Evolutionary conservation across 345 rosid species (phyloP), one percentile per base, ranked within the genome.

Genomic region (Orychophragmus violaceus): DNA sequence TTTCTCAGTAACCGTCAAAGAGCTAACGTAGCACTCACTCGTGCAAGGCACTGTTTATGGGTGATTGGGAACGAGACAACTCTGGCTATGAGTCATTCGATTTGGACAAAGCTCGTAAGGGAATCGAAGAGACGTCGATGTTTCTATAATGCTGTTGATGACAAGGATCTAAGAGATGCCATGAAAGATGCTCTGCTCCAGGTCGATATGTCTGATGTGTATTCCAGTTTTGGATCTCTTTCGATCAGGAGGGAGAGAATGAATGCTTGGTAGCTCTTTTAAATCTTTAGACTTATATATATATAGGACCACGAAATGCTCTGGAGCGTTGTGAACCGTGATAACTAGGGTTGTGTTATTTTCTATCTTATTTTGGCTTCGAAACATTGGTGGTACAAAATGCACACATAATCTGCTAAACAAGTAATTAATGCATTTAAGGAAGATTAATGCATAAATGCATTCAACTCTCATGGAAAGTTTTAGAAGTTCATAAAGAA

Each of bases 31-130:
- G 74, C 78, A 11, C 59, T 79, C 18, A 79, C 80, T 25, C 72
- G 83, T 8, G 80, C 83, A 52, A 80, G 79, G 75, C 77, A 52
- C 19, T 76, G 81, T 52, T 78, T 78, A 4, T 80, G 84, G 84
- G 78, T 82, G 44, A 5, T 78, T 41, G 87, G 84, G 21, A 82
- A 74, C 39, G 75, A 16, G 75, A 52, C 56, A 16, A 80, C 82
- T 25, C 23, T 80, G 0, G 7, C 32, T 0, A 52, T 39, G 1
- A 76, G 84, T 17, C 61, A 54, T 17, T 64, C 81, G 6, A 29
- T 80, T 3, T 83, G 84, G 87, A 21, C 36, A 2, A 72, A 46
- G 3, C 42, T 83, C 8, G 39, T 76, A 1, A 27, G 17, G 19
- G 79, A 82, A 4, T 76, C 86, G 8, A 68, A 68, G 76, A 32